Evolutionary conservation across 2,329 filamentous ascomycete species (phyloP).

Genomic region (Gliomastix tumulicola): DNA sequence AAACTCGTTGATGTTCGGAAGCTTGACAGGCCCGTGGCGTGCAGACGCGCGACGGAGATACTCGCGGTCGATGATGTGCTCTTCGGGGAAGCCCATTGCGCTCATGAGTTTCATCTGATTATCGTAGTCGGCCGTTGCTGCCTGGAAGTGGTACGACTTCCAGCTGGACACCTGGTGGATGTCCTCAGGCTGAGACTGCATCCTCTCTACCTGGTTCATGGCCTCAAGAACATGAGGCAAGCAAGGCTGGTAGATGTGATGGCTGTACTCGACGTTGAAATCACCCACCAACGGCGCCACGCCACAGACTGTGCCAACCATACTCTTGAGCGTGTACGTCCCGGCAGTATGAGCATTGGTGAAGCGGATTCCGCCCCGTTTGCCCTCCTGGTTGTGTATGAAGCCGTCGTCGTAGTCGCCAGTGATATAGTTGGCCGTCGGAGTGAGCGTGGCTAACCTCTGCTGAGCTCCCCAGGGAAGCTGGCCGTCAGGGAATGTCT

Average conservation of each 20-base stretch:
- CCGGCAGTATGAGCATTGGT: conserved; percentile 21
- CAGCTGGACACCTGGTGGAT: too few relatives aligned
- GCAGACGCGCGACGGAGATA: conserved; percentile 18
- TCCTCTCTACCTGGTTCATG: too few relatives aligned
- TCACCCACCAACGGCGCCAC: conserved; percentile 23
- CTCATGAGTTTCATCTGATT: conserved; percentile 22
- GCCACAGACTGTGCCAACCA: conserved; percentile 23
- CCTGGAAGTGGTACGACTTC: conserved; percentile 23
- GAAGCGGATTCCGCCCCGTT: conserved; percentile 21
- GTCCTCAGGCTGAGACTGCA: too few relatives aligned
- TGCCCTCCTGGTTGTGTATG: background rate
- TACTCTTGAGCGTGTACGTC: conserved; percentile 26
- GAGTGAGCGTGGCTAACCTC: conserved; percentile 12
- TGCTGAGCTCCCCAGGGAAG: conserved; percentile 13
- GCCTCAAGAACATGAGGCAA: conserved; percentile 17
- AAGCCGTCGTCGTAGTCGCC: conserved; percentile 9
- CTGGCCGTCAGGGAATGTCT: conserved; percentile 12
- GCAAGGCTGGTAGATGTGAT: conserved; percentile 29
- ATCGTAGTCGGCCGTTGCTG: conserved; percentile 23
- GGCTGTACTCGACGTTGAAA: conserved; percentile 24
- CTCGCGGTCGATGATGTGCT: conserved; percentile 17
- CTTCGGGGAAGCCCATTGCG: conserved; percentile 18
- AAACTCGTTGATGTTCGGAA: conserved; percentile 25
- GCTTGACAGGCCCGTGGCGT: conserved; percentile 17
- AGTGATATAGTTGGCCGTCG: conserved; percentile 13